These are phyloP conservation scores for Geotrichum cucujoidarum DNA, from an alignment of 1,139 yeast species.

Conservation along the genomic window DNA sequence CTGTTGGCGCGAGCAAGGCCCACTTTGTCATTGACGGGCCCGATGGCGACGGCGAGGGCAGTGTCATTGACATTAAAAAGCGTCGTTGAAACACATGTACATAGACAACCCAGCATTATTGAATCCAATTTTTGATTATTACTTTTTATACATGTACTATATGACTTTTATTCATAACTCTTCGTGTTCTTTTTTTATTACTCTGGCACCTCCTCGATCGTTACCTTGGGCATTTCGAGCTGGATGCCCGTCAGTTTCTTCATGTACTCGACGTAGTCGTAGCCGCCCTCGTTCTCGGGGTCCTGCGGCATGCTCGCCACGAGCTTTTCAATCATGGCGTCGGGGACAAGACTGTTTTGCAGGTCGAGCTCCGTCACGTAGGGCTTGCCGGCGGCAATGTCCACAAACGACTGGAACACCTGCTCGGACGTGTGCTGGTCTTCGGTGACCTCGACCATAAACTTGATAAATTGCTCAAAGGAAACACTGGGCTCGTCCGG, in stretches of 20 bases:
- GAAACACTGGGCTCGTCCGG: slow-evolving; percentile 28
- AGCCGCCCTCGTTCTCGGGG: slow-evolving; percentile 11
- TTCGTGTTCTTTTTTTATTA: background rate
- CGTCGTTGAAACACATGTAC: background rate
- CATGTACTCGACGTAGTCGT: slow-evolving; percentile 36
- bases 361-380: slow-evolving; percentile 41
- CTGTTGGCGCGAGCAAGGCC: slow-evolving; percentile 13
- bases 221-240: slow-evolving; percentile 8
- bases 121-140: too few species aligned
- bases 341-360: slow-evolving; percentile 37
- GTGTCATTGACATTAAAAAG: slow-evolving; percentile 13
- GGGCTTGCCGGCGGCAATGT: slow-evolving; percentile 40
- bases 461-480: slow-evolving; percentile 39
- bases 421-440: slow-evolving; percentile 41
- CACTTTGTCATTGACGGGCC: slow-evolving; percentile 15
- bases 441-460: slow-evolving; percentile 41
- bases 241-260: slow-evolving; percentile 21
- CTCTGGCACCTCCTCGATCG: background rate
- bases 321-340: slow-evolving; percentile 35
- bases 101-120: too few species aligned
- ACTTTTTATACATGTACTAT: too few species aligned
- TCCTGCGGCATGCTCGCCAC: slow-evolving; percentile 32
- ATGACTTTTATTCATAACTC: background rate
- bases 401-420: slow-evolving; percentile 39
- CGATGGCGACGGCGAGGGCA: slow-evolving; percentile 12